Evolutionary conservation across 257 asterid species (phyloP).

Genomic region (Fraxinus anomala): DNA sequence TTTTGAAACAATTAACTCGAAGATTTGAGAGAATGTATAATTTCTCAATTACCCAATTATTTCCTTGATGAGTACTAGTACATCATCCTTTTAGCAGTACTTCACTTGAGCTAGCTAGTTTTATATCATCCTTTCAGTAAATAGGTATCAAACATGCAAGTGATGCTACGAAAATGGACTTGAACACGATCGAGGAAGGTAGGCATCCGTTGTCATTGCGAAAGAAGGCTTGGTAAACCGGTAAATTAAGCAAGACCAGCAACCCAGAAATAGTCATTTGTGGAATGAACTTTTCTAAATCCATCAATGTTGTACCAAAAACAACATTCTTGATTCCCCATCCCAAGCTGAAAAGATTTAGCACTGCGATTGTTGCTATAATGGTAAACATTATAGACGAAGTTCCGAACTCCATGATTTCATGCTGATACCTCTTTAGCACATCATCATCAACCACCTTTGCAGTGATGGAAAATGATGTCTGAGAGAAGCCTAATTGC

Average conservation of each 20-base stretch:
- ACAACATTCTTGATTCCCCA: slow-evolving; percentile 43
- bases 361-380: slow-evolving; percentile 51
- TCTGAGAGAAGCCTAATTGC: slow-evolving; percentile 52
- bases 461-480: slow-evolving; percentile 52
- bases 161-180: slow-evolving; percentile 35
- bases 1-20: too few species aligned
- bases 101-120: neutral
- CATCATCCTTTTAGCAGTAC: too few species aligned
- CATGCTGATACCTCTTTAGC: slow-evolving; percentile 50
- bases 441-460: slow-evolving; percentile 57
- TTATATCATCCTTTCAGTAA: slow-evolving; percentile 1
- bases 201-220: slow-evolving; percentile 40
- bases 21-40: too few species aligned
- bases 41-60: too few species aligned
- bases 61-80: too few species aligned
- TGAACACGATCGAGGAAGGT: slow-evolving; percentile 35
- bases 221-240: slow-evolving; percentile 45
- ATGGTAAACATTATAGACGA: slow-evolving; percentile 48
- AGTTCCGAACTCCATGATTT: slow-evolving; percentile 63
- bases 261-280: slow-evolving; percentile 36
- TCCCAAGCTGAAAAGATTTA: slow-evolving; percentile 48
- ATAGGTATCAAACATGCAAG: slow-evolving; percentile 28
- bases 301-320: slow-evolving; percentile 3
- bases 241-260: slow-evolving; percentile 27
- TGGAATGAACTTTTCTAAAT: slow-evolving; percentile 21